phyloP scores from a whole-genome alignment of 208 protist genomes.

The Trypanosoma mega region DNA sequence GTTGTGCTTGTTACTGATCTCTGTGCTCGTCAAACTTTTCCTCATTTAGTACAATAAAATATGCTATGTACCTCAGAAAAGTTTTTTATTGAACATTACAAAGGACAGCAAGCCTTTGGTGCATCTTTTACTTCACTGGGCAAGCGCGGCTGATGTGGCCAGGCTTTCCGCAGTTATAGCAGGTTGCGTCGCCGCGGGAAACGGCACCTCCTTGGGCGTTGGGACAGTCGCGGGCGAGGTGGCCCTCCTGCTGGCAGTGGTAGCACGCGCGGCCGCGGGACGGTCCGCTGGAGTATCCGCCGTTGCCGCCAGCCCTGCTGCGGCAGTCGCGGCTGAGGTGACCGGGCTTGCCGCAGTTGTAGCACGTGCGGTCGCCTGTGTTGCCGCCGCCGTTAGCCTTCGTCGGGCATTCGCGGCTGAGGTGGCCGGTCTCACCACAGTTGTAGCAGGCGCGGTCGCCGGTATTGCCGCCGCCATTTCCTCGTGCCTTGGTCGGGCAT shows the following conservation, averaged over 20 bases:
- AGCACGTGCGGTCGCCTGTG: constrained; percentile 44
- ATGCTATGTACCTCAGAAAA: too few species aligned
- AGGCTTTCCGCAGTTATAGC: constrained; percentile 82
- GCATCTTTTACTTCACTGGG: constrained; percentile 36
- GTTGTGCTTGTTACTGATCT: constrained; percentile 10
- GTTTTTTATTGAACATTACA: background rate
- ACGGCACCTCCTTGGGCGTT: constrained; percentile 29
- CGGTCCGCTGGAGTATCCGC: constrained; percentile 14
- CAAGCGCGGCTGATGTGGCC: constrained; percentile 89
- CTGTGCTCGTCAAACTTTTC: background rate
- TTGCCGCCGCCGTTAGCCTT: constrained; percentile 20
- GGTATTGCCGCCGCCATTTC: constrained; percentile 33
- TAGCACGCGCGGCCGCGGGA: constrained; percentile 74
- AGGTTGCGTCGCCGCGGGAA: constrained; percentile 41
- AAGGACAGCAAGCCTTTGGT: constrained; percentile 8
- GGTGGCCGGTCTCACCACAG: constrained; percentile 53
- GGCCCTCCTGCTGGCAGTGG: constrained; percentile 63
- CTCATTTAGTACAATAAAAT: too few species aligned
- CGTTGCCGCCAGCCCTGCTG: constrained; percentile 21
- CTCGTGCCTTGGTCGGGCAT: constrained; percentile 69
- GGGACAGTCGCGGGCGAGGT: constrained; percentile 51
- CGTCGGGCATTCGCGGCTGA: constrained; percentile 41
- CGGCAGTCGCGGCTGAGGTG: constrained; percentile 51
- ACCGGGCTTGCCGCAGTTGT: constrained; percentile 56
- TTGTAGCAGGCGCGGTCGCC: constrained; percentile 59